Percentiles rank a stretch among this genome's conserved stretches.
Evolutionary conservation across 805 yeast species (phyloP).

Genomic region (Lipomyces chichibuensis): DNA sequence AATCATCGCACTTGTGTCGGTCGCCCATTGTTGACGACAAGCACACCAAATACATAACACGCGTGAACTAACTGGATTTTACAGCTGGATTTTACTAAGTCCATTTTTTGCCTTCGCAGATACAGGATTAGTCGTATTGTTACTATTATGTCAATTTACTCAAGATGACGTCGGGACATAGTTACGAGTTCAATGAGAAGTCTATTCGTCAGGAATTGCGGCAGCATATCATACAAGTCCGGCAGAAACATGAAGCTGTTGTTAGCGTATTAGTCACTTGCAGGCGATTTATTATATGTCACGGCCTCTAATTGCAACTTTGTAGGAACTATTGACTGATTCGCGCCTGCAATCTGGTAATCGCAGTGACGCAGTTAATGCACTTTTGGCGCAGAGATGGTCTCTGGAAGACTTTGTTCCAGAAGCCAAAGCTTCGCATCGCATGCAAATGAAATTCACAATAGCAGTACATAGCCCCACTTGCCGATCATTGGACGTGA

Average conservation of each 20-base stretch:
- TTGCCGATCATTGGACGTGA: not conserved
- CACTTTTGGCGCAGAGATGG: too few relatives aligned
- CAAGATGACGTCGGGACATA: not conserved
- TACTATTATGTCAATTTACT: not conserved
- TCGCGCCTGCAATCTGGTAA: not conserved
- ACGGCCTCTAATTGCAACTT: not conserved
- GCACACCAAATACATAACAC: too few relatives aligned
- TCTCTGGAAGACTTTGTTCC: not conserved
- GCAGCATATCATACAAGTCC: slow-evolving; percentile 13
- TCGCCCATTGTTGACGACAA: too few relatives aligned
- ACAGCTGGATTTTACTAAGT: too few relatives aligned
- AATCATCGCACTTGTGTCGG: not conserved
- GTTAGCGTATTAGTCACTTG: slow-evolving; percentile 1
- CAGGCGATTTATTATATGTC: not conserved
- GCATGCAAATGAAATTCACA: not conserved
- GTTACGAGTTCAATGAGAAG: slow-evolving; percentile 23
- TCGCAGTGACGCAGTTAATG: not conserved
- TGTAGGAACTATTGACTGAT: not conserved
- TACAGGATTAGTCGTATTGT: not conserved
- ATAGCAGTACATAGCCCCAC: not conserved
- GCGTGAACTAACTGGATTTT: too few relatives aligned
- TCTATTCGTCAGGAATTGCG: slow-evolving; percentile 24
- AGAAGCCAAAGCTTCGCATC: not conserved
- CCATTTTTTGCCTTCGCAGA: not conserved
- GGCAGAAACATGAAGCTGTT: slow-evolving; percentile 20